A percentile compares a stretch with the other conserved stretches of the same genome.
Evolutionary conservation across 2,329 filamentous ascomycete genomes (phyloP).

Genomic region (Periconia digitata): DNA sequence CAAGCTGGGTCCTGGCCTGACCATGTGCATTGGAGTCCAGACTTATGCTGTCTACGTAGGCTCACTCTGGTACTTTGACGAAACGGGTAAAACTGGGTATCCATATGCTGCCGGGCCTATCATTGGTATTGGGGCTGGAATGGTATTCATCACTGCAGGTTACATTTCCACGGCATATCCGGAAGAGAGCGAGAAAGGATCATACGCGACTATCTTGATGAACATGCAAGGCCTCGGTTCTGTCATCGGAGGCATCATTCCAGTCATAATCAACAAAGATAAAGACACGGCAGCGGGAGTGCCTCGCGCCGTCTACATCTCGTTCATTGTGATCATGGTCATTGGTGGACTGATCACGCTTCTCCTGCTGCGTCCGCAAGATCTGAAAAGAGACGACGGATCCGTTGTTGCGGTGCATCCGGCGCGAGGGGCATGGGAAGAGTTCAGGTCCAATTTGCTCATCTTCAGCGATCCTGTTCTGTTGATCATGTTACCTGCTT

Average conservation of each 20-base stretch:
- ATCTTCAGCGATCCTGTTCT: conserved; percentile 30
- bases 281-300: conserved; percentile 32
- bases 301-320: conserved; percentile 32
- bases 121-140: conserved; percentile 35
- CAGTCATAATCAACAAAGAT: conserved; percentile 32
- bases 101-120: conserved; percentile 32
- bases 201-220: conserved; percentile 33
- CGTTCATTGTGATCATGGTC: conserved; percentile 33
- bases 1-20: conserved; percentile 32
- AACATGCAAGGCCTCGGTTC: conserved; percentile 35
- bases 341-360: conserved; percentile 28
- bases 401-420: conserved; percentile 31
- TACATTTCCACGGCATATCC: conserved; percentile 35
- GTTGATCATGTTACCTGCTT: conserved; percentile 33
- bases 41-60: conserved; percentile 35
- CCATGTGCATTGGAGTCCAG: conserved; percentile 35
- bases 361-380: conserved; percentile 28
- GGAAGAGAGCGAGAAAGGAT: conserved; percentile 33
- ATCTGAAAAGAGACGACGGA: conserved; percentile 32
- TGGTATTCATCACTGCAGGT: conserved; percentile 36
- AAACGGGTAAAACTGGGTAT: conserved; percentile 33
- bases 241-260: conserved; percentile 33
- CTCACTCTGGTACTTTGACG: conserved; percentile 37
- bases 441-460: conserved; percentile 27
- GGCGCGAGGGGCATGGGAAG: conserved; percentile 25